Base-by-base conservation (phyloP, 2,329 filamentous ascomycete genomes). In the Claviceps humidiphila region DNA sequence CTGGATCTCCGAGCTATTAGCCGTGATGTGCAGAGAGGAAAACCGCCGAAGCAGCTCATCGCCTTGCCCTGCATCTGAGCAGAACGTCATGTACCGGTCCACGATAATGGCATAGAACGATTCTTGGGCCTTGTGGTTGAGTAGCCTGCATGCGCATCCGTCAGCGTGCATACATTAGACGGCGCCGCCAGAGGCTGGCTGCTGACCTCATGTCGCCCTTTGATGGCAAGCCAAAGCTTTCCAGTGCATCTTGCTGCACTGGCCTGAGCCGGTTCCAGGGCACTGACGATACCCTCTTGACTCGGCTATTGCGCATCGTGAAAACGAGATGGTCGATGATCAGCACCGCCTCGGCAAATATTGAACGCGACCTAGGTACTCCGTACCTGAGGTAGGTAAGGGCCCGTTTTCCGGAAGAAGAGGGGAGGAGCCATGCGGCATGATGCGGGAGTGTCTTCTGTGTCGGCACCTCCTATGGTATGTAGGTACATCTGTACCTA, bases 21-120 rank as follows among this genome's bases (percentile, higher is more conserved):
- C 54, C 0, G 30, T 34, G 8, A 60, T 55, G 48, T 63, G 62
- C 20, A 93, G 74, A 1, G 82, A 81, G 2, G 84, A 78, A 64
- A 95, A 90, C 51, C 87, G 84, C 49, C 78, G 75, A 54, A 89
- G 80, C 26, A 96, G 79, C 58, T 85, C 81, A 57, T 87, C 82
- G 50, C 82, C 76, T 62, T 85, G 80, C 52, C 82, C 79, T 16
- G 82, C 81, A 39, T 83, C 76, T 49, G 87, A 86, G 72, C 89
- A 95, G 66, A 95, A 94, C 57, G 81, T 81, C 79, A 95, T 85
- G 70, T 95, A 96, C 48, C 89, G 82, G 63, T 91, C 84, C 54
- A 90, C 82, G 60, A 96, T 94, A 64, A 84, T 87, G 64, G 83
- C 82, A 68, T 91, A 95, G 72, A 91, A 96, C 51, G 74, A 74